Conservation (phyloP, 768 basidiomycete genomes). For the Boletus rufocinnamomeus region DNA sequence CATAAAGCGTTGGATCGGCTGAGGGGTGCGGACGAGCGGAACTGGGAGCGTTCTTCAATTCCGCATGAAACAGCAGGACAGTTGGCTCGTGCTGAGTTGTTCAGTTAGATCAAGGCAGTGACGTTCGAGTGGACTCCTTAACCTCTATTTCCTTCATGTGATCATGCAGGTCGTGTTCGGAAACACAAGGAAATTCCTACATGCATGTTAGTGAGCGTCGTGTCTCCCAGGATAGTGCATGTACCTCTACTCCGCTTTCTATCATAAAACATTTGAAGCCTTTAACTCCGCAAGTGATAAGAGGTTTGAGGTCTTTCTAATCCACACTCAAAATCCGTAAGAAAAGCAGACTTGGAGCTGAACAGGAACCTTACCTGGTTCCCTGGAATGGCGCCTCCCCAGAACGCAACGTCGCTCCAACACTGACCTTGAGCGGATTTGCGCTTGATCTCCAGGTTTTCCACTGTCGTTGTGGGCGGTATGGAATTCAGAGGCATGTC, state of each 20-base stretch:
- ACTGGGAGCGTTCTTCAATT: constrained; percentile 53
- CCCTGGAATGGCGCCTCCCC: constrained; percentile 93
- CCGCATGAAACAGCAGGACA: constrained; percentile 90
- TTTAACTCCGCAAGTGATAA: constrained; percentile 80
- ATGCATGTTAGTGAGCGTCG: constrained; percentile 7
- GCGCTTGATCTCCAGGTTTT: constrained; percentile 71
- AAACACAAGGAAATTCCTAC: constrained; percentile 92
- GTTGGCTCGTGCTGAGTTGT: constrained; percentile 58
- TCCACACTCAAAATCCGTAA: neutral
- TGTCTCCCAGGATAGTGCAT: constrained; percentile 11
- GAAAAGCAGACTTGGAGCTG: neutral
- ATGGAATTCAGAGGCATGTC: constrained; percentile 99
- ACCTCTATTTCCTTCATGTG: constrained; percentile 83
- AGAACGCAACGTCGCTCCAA: constrained; percentile 73
- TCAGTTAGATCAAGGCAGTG: constrained; percentile 12
- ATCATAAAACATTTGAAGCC: constrained; percentile 98
- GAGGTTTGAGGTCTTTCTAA: constrained; percentile 71
- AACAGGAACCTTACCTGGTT: constrained; percentile 61
- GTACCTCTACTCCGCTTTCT: constrained; percentile 91
- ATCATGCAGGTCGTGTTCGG: constrained; percentile 59
- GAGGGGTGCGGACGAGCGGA: constrained; percentile 19
- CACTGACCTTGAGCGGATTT: constrained; percentile 66
- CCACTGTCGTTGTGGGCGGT: constrained; percentile 89
- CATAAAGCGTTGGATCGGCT: constrained; percentile 59
- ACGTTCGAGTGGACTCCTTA: constrained; percentile 4